A percentile compares a stretch with the other conserved stretches of the same genome.
Conservation (phyloP, 352 stramenopile species). For the Globisporangium takayamanum region DNA sequence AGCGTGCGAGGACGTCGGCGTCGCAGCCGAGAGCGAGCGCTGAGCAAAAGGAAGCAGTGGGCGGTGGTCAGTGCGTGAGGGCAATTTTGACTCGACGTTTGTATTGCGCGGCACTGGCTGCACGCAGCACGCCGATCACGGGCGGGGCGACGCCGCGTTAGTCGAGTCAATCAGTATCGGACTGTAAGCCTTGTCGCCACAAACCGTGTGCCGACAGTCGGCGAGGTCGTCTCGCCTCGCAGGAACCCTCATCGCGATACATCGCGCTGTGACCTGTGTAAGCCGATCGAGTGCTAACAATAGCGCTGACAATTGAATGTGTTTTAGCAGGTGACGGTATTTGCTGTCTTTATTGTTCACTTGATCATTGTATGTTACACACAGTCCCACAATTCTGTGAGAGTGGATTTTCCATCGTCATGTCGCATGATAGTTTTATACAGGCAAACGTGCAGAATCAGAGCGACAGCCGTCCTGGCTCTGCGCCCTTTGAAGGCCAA, state of each 20-base stretch:
- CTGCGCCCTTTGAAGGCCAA: not conserved
- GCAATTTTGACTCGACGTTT: not conserved
- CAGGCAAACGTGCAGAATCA: not conserved
- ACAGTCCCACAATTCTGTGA: not conserved
- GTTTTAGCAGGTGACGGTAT: not conserved
- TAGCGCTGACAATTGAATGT: not conserved
- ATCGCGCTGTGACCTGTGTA: too few species aligned
- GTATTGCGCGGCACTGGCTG: not conserved
- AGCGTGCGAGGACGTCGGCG: slow-evolving; percentile 10
- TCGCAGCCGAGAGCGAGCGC: not conserved
- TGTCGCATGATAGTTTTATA: not conserved
- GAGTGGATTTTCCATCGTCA: not conserved
- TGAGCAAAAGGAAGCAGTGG: not conserved
- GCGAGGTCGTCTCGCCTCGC: not conserved
- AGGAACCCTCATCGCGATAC: too few species aligned
- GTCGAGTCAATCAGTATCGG: not conserved
- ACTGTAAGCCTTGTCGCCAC: not conserved
- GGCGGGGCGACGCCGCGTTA: slow-evolving; percentile 1
- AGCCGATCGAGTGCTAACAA: too few species aligned
- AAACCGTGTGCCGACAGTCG: not conserved
- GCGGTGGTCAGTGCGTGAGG: not conserved
- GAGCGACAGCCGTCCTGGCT: not conserved
- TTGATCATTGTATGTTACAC: not conserved
- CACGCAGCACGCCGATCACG: not conserved
- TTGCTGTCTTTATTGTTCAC: not conserved